Percentiles rank a stretch among this genome's conserved stretches.
Evolutionary conservation across 2,329 filamentous ascomycete genomes (phyloP).

Genomic region (Penicillium glabrum): DNA sequence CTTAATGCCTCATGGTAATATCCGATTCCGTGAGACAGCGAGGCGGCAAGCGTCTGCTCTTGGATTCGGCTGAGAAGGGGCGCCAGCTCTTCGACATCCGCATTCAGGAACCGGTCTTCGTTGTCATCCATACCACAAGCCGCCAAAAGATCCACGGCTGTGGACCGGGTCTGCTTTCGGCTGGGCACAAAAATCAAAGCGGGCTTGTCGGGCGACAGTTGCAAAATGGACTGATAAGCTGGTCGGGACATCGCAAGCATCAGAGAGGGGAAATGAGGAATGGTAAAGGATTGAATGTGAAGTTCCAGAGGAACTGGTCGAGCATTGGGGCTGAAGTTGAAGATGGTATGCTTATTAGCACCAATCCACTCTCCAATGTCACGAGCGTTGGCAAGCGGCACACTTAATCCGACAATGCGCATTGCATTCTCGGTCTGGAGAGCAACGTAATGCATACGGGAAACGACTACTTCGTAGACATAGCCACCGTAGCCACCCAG

Average conservation of each 20-base stretch:
- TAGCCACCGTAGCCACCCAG: conserved; percentile 83
- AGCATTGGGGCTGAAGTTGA: conserved; percentile 94
- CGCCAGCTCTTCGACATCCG: conserved; percentile 75
- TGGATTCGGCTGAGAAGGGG: conserved; percentile 81
- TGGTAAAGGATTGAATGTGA: conserved; percentile 91
- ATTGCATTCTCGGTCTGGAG: conserved; percentile 81
- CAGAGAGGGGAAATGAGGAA: conserved; percentile 93
- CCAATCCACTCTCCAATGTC: conserved; percentile 98
- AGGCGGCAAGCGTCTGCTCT: conserved; percentile 83
- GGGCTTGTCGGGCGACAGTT: conserved; percentile 85
- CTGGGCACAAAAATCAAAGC: conserved; percentile 89
- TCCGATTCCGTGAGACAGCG: conserved; percentile 87
- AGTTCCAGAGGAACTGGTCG: conserved; percentile 87
- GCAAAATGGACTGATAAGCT: conserved; percentile 82
- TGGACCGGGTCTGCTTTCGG: conserved; percentile 87
- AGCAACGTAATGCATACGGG: conserved; percentile 94
- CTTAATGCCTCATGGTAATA: conserved; percentile 96
- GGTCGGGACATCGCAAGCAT: conserved; percentile 99
- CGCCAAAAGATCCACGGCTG: conserved; percentile 82
- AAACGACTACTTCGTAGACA: conserved; percentile 95
- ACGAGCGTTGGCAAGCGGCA: conserved; percentile 87
- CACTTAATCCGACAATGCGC: conserved; percentile 85
- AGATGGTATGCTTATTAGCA: conserved; percentile 95
- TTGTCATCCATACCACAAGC: conserved; percentile 85
- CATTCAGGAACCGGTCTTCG: conserved; percentile 89